These are phyloP conservation scores for Plantago major DNA, from an alignment of 257 asterid genomes.

Conservation along the genomic window DNA sequence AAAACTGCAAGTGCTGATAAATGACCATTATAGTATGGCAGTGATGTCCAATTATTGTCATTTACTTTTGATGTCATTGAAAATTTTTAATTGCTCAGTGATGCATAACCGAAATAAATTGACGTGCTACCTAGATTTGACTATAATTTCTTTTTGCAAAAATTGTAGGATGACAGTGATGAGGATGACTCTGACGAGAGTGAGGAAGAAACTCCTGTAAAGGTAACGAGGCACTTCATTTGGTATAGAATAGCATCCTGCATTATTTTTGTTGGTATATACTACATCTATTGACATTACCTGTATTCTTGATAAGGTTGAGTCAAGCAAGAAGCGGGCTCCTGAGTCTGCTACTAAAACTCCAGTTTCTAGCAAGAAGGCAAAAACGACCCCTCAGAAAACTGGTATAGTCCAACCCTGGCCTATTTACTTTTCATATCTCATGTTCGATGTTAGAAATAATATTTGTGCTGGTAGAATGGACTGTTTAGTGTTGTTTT, in stretches of 20 bases:
- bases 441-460: background rate
- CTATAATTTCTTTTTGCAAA: background rate
- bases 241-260: background rate
- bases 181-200: slow-evolving; percentile 33
- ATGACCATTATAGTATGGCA: no score
- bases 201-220: slow-evolving; percentile 63
- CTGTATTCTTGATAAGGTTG: slow-evolving; percentile 34
- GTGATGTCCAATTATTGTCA: no score
- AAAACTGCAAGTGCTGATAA: no score
- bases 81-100: background rate
- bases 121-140: background rate
- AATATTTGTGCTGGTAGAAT: background rate
- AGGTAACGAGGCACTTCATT: slow-evolving; percentile 49
- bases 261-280: background rate
- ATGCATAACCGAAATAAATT: background rate
- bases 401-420: slow-evolving; percentile 45
- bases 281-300: slow-evolving; percentile 3
- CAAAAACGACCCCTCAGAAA: slow-evolving; percentile 78
- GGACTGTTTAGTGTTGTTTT: background rate
- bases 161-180: slow-evolving; percentile 40
- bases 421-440: background rate
- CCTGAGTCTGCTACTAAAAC: slow-evolving; percentile 46
- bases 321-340: slow-evolving; percentile 48
- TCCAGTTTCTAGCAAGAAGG: slow-evolving; percentile 66
- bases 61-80: background rate